These are phyloP conservation scores for Yarrowia divulgata DNA, from an alignment of 805 yeast genomes.

Conservation along the genomic window DNA sequence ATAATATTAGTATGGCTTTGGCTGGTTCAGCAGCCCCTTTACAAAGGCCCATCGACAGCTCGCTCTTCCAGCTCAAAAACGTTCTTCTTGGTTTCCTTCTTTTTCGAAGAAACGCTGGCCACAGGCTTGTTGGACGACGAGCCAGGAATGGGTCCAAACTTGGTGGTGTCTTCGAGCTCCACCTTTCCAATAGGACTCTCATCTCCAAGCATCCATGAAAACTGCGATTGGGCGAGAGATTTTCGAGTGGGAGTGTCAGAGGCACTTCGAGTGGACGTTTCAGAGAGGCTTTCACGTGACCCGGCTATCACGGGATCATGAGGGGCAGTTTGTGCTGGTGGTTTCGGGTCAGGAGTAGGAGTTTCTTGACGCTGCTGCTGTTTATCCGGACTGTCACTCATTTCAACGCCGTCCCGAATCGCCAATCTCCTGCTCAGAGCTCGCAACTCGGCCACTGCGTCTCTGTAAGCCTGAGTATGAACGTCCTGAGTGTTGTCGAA, in stretches of 20 bases:
- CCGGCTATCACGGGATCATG: slow-evolving; percentile 10
- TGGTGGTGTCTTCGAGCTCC: slow-evolving; percentile 18
- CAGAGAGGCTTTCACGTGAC: slow-evolving; percentile 1
- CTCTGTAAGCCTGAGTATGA: slow-evolving; percentile 3
- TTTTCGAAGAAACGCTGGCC: not conserved
- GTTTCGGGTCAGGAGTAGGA: slow-evolving; percentile 1
- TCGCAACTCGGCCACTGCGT: slow-evolving; percentile 13
- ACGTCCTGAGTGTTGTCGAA: slow-evolving; percentile 28
- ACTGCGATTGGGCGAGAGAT: slow-evolving; percentile 46
- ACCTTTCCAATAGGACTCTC: slow-evolving; percentile 21
- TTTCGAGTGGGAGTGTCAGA: slow-evolving; percentile 42
- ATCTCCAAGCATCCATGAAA: slow-evolving; percentile 47
- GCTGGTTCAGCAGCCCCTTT: not conserved
- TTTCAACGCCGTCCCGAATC: slow-evolving; percentile 9
- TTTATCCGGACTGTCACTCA: not conserved
- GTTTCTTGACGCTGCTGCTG: not conserved
- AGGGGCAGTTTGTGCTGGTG: slow-evolving; percentile 10
- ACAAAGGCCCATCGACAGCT: slow-evolving; percentile 12
- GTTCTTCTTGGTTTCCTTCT: slow-evolving; percentile 20
- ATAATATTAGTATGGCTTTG: not conserved
- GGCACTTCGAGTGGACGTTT: not conserved
- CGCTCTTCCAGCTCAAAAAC: slow-evolving; percentile 24
- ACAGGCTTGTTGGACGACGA: not conserved
- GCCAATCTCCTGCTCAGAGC: slow-evolving; percentile 29
- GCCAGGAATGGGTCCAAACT: slow-evolving; percentile 23